Evolutionary conservation across 306 rosid species (phyloP), one percentile per base, ranked within the genome.

Genomic region (Prunus davidiana): DNA sequence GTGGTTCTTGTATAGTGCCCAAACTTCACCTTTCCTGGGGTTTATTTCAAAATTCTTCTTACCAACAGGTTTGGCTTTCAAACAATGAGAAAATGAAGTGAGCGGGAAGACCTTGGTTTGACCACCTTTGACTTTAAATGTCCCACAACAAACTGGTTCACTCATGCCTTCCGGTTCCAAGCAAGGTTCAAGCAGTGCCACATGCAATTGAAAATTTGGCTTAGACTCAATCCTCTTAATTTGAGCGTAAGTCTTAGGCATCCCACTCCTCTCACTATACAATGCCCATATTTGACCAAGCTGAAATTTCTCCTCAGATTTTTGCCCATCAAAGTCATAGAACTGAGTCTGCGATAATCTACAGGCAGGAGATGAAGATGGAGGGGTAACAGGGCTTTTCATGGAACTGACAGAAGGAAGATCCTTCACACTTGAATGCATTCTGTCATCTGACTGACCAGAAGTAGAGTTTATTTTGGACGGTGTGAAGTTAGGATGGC

Each of bases 281-380:
- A 91, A 46, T 24, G 93, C 95, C 91, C 97, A 88, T 74, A 91
- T 85, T 86, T 89, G 97, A 76, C 74, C 86, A 72, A 64, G 56
- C 82, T 65, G 81, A 82, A 91, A 86, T 73, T 78, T 83, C 18
- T 80, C 84, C 65, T 62, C 79, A 41, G 86, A 74, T 55, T 71
- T 89, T 60, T 67, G 81, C 79, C 41, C 69, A 49, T 72, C 71
- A 49, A 91, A 83, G 84, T 76, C 83, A 22, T 24, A 60, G 20
- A 60, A 60, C 19, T 75, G 65, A 15, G 88, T 55, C 74, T 61
- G 80, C 43, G 60, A 67, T 77, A 38, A 70, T 70, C 46, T 69
- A 57, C 47, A n/a, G 72, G 46, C 80, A 57, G 76, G 65, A 45
- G 75, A 71, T 61, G 28, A 60, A 28, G 73, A 14, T 30, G 76